Evolutionary conservation across 1,284 basidiomycete genomes (phyloP).

Genomic region (Tilletia indica): DNA sequence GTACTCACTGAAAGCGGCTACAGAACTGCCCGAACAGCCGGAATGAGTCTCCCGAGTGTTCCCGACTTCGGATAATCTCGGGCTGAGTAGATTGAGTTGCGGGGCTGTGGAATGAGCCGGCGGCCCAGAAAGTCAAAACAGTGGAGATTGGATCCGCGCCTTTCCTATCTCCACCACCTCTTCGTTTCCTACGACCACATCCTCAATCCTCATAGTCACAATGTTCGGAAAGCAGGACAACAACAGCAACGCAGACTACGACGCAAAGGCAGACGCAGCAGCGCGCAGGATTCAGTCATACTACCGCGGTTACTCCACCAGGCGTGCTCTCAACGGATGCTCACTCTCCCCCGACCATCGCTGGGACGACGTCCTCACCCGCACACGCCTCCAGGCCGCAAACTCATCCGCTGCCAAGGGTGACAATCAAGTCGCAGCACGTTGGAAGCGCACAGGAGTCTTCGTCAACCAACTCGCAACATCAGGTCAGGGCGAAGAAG

Average conservation of each 20-base stretch:
- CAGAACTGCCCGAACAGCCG: no score
- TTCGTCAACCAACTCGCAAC: constrained; percentile 38
- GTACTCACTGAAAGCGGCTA: no score
- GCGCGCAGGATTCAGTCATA: constrained; percentile 28
- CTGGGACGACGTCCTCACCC: constrained; percentile 41
- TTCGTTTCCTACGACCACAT: no score
- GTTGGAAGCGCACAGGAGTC: constrained; percentile 45
- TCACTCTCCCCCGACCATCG: constrained; percentile 40
- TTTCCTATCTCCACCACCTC: no score
- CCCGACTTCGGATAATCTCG: no score
- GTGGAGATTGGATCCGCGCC: no score
- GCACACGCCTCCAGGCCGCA: constrained; percentile 36
- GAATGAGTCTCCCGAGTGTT: no score
- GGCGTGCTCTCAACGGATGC: constrained; percentile 37
- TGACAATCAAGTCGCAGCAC: constrained; percentile 31
- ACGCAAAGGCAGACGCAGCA: constrained; percentile 1
- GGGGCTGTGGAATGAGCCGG: no score
- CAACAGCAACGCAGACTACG: not conserved
- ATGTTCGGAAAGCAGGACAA: no score
- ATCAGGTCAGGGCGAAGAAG: constrained; percentile 29
- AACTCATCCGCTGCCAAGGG: constrained; percentile 32
- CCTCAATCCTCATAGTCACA: no score
- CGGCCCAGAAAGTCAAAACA: no score
- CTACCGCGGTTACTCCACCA: constrained; percentile 43
- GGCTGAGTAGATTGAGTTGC: no score